Conservation (phyloP, 768 basidiomycete genomes). For the Imleria badia region DNA sequence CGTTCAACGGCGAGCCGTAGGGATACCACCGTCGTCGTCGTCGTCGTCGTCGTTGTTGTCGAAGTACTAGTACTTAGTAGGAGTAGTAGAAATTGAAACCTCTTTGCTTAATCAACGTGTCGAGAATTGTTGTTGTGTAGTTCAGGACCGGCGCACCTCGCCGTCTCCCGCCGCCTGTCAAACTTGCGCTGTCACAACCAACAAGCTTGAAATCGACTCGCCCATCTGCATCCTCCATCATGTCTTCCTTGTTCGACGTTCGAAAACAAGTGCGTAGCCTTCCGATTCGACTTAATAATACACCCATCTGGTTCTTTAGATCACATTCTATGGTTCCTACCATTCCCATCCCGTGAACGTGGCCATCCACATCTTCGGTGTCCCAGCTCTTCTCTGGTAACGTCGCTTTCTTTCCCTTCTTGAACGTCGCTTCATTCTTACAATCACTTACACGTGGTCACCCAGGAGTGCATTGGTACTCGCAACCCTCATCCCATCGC, state of each 20-base stretch:
- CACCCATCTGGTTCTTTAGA: constrained; percentile 41
- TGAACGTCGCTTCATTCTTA: constrained; percentile 4
- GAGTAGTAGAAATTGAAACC: no score
- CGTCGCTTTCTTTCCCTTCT: constrained; percentile 17
- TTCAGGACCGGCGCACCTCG: not conserved
- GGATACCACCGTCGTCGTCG: not conserved
- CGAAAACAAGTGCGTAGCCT: constrained; percentile 57
- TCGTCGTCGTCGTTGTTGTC: not conserved
- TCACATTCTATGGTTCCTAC: constrained; percentile 93
- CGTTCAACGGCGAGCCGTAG: no score
- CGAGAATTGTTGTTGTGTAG: no score
- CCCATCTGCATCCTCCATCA: constrained; percentile 9
- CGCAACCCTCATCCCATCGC: constrained; percentile 47
- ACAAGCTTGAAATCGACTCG: no score
- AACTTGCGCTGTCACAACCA: no score
- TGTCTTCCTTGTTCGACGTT: constrained; percentile 58
- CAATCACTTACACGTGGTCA: constrained; percentile 3
- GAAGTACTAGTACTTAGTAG: no score
- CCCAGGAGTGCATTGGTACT: constrained; percentile 65
- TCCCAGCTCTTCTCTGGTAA: constrained; percentile 82
- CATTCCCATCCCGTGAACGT: constrained; percentile 84
- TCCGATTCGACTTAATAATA: constrained; percentile 10
- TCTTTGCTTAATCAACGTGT: no score
- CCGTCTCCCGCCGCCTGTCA: not conserved
- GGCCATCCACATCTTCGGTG: constrained; percentile 80